phyloP scores from a whole-genome alignment of 208 protist genomes.

The Phytomonas sp. region DNA sequence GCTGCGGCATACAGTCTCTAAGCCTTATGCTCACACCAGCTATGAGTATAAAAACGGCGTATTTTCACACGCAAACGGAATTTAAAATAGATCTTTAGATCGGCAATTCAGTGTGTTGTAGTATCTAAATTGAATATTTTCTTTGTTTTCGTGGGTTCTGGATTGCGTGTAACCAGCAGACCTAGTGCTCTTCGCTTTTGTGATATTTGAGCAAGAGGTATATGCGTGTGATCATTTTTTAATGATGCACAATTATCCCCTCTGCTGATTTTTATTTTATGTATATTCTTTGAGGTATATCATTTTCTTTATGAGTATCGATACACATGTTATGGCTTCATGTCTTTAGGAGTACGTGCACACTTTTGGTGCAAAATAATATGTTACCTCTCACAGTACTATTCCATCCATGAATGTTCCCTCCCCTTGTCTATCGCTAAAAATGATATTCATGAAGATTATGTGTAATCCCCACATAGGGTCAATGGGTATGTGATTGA shows the following conservation, averaged over 20 bases:
- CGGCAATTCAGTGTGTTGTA: not conserved
- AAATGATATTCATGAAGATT: not conserved
- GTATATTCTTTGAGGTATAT: not conserved
- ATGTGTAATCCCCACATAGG: not conserved
- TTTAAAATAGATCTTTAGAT: not conserved
- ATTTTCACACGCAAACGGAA: conserved; percentile 12
- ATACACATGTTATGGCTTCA: not conserved
- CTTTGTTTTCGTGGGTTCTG: not conserved
- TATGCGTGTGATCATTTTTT: conserved; percentile 5
- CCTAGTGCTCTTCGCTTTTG: not conserved
- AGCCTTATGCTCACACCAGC: conserved; percentile 51
- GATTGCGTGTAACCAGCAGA: not conserved
- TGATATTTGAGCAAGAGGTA: not conserved
- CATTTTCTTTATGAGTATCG: not conserved
- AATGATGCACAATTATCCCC: not conserved
- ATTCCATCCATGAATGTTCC: not conserved
- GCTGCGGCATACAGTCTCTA: not conserved
- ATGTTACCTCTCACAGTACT: not conserved
- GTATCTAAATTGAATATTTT: not conserved
- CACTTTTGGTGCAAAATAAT: not conserved
- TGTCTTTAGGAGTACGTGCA: not conserved
- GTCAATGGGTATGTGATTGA: not conserved
- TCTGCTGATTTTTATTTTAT: conserved; percentile 1
- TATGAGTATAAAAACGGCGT: conserved; percentile 48
- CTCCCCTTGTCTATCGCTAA: not conserved